Evolutionary conservation across 257 asterid genomes (phyloP), one percentile per base, ranked within the genome.

Genomic region (Anisodus tanguticus): DNA sequence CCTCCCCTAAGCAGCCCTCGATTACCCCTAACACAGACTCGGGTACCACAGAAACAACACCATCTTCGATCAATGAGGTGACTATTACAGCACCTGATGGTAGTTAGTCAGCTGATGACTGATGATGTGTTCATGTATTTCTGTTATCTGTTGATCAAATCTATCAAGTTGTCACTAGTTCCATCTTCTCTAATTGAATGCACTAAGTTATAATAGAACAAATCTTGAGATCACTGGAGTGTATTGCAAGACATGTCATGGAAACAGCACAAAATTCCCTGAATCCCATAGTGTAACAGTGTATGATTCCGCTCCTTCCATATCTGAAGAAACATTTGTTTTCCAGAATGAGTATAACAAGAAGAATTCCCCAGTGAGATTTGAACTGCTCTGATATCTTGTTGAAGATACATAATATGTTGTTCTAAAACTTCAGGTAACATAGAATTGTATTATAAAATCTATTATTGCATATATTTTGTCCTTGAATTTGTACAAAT

Each of bases 281-380:
- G 90, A 79, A 64, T 91, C 94, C 84, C 80, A 19, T 1, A 89
- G 85, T 78, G 63, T 83, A 64, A 83, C 87, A 10, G 47, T 39
- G 41, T 66, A 70, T 10, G 85, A 74, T 17, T 37, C 57, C 4
- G 51, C 47, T 9, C 80, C 22, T 31, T 17, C 16, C 57, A 9
- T 35, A 60, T 43, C 9, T 15, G 31, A 66, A 6, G 88, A 78
- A 58, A 87, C 57, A 86, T 83, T 87, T 3, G 90, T 84, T 3
- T 90, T 85, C 92, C 90, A 84, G 58, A 87, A 17, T 2, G 83
- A 8, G 82, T 39, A 87, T 37, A 77, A 84, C 83, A 17, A 91
- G 89, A 22, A 22, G 0, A 82, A 83, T 89, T 16, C 92, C 92
- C n/a, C 58, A 53, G 58, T 22, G 26, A 22, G 26, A 22, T 22